Evolutionary conservation across 768 basidiomycete species (phyloP), one percentile per base, ranked within the genome.

Genomic region (Suillus clintonianus): DNA sequence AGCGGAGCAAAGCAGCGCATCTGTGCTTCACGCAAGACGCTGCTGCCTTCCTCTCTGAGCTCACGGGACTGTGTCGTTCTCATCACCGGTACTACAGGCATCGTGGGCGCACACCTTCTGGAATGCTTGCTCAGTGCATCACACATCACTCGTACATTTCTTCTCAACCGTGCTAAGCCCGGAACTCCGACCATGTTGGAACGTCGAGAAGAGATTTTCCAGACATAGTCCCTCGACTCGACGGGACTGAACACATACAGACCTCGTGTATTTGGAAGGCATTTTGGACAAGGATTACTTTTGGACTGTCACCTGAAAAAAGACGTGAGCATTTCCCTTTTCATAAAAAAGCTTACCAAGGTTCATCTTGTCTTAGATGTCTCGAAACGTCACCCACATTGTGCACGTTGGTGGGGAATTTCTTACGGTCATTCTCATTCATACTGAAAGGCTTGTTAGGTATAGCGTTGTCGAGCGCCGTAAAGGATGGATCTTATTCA

Each of bases 31-130:
- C 10, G 22, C 3, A 45, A 45, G 9, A 22, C 4, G 22, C 45
- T 45, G 8, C n/a, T 24, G 42, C 37, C 24, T 58, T 37, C 53
- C 24, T 27, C 59, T 27, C 24, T 17, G 19, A 43, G 14, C 15
- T 17, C 27, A 27, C 15, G 22, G n/a, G 59, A 45, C 41, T 22
- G n/a, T 34, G 69, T 71, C 7, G 67, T 77, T 22, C 61, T 77
- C 6, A 27, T 76, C 6, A 77, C 75, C 8, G 75, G 75, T 5
- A 72, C 73, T 1, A 76, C 75, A 0, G 76, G 76, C 15, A 69
- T 65, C 17, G 67, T 77, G 3, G 76, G 74, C 1, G 55, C 62
- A 22, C 59, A 55, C n/a, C 70, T 74, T 19, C 22, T 69, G 6
- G 50, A 22, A 15, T 62, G 61, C 34, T 39, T 56, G 1, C 11